phyloP scores from a whole-genome alignment of 2,329 filamentous ascomycete species.

The Monilinia fructicola region DNA sequence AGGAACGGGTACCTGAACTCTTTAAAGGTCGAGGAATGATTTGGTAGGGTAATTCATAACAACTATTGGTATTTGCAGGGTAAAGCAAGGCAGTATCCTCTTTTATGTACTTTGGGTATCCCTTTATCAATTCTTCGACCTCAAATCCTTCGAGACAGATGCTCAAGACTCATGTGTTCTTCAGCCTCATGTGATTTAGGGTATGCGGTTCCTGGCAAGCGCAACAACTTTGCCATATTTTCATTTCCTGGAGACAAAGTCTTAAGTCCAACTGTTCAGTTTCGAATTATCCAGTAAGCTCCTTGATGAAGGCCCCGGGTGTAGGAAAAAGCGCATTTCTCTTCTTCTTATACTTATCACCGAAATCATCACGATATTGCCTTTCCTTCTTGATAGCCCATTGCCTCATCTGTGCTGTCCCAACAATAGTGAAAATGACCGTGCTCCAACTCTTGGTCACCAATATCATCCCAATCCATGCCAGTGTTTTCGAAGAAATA shows the following conservation, averaged over 20 bases:
- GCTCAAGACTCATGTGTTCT: too few relatives aligned
- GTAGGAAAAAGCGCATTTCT: slow-evolving; percentile 71
- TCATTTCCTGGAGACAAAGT: not conserved
- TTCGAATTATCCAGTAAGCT: slow-evolving; percentile 22
- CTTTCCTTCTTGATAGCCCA: slow-evolving; percentile 94
- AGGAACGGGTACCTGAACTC: not conserved
- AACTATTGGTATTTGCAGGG: not conserved
- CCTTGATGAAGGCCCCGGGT: slow-evolving; percentile 27
- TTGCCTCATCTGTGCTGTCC: slow-evolving; percentile 73
- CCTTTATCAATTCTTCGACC: not conserved
- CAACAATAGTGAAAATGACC: slow-evolving; percentile 71
- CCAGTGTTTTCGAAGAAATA: slow-evolving; percentile 87
- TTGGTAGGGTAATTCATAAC: not conserved
- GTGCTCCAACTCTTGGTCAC: slow-evolving; percentile 79
- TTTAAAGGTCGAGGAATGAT: not conserved
- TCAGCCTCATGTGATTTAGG: too few relatives aligned
- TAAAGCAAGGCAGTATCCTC: slow-evolving; percentile 7
- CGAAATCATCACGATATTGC: slow-evolving; percentile 86
- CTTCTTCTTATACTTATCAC: slow-evolving; percentile 95
- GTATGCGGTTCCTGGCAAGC: not conserved
- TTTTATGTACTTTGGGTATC: not conserved
- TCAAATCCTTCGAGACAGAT: not conserved
- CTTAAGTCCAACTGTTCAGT: not conserved
- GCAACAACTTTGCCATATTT: not conserved
- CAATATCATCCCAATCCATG: slow-evolving; percentile 81